These are phyloP conservation scores for Symbiodinium natans DNA, from an alignment of 73 alveolate genomes.

Conservation along the genomic window DNA sequence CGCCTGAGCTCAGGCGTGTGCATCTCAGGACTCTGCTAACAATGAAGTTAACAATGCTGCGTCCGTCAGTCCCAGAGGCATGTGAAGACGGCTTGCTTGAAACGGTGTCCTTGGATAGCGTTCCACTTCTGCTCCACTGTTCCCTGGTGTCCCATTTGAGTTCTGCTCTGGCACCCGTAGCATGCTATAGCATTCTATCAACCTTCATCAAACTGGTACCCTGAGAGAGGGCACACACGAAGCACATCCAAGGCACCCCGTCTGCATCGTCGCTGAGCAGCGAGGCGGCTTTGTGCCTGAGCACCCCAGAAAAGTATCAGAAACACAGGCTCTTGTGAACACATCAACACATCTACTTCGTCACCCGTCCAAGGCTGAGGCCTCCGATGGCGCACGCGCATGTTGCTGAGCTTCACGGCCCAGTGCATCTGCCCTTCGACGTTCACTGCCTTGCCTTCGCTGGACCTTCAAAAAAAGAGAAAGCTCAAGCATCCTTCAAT, in stretches of 20 bases:
- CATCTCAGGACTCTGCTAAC: background rate
- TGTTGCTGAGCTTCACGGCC: constrained; percentile 78
- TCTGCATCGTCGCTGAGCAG: background rate
- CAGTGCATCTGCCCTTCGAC: constrained; percentile 90
- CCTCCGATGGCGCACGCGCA: constrained; percentile 66
- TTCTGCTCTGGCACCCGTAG: too few species aligned
- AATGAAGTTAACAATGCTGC: too few species aligned
- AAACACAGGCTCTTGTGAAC: too few species aligned
- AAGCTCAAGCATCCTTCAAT: background rate
- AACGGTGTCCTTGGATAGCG: background rate
- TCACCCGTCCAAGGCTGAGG: too few species aligned
- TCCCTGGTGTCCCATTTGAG: too few species aligned
- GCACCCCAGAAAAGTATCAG: background rate
- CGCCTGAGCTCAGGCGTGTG: background rate
- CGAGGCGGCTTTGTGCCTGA: background rate
- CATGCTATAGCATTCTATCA: too few species aligned
- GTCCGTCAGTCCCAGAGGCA: background rate
- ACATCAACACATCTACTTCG: too few species aligned
- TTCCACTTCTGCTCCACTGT: too few species aligned
- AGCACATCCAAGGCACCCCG: background rate
- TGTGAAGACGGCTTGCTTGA: background rate
- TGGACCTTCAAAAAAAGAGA: background rate
- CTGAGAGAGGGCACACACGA: background rate
- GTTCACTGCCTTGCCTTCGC: constrained; percentile 42
- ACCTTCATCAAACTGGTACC: too few species aligned